These are phyloP conservation scores for Trichophaea hybrida DNA, from an alignment of 2,329 filamentous ascomycete species.

Conservation along the genomic window DNA sequence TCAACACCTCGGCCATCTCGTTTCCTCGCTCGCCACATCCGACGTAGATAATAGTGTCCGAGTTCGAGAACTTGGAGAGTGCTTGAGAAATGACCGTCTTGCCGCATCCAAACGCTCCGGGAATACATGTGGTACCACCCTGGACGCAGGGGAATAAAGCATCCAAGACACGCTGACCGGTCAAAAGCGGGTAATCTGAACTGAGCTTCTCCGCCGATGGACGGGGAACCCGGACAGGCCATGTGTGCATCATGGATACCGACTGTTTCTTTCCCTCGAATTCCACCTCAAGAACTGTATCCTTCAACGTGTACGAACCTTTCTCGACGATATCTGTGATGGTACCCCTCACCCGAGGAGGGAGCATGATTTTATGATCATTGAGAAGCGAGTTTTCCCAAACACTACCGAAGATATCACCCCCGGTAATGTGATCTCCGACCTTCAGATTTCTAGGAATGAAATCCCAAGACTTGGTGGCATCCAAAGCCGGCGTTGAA, in stretches of 20 bases:
- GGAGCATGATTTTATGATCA: constrained; percentile 84
- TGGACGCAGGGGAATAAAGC: constrained; percentile 92
- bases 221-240: constrained; percentile 92
- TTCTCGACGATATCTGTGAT: constrained; percentile 83
- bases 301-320: constrained; percentile 83
- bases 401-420: constrained; percentile 88
- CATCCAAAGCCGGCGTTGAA: constrained; percentile 70
- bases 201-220: constrained; percentile 84
- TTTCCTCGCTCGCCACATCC: constrained; percentile 87
- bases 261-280: constrained; percentile 93
- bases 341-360: constrained; percentile 75
- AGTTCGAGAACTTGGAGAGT: constrained; percentile 99
- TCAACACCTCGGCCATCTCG: constrained; percentile 99
- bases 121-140: constrained; percentile 94
- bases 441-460: constrained; percentile 73
- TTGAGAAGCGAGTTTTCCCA: constrained; percentile 91
- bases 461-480: constrained; percentile 92
- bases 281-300: constrained; percentile 89
- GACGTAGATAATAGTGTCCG: constrained; percentile 96
- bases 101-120: constrained; percentile 93
- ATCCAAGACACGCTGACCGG: constrained; percentile 92
- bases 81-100: constrained; percentile 99
- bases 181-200: constrained; percentile 80
- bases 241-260: constrained; percentile 96
- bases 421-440: constrained; percentile 90